Evolutionary conservation across 345 rosid genomes (phyloP), one percentile per base, ranked within the genome.

Genomic region (Eucalyptus camaldulensis): DNA sequence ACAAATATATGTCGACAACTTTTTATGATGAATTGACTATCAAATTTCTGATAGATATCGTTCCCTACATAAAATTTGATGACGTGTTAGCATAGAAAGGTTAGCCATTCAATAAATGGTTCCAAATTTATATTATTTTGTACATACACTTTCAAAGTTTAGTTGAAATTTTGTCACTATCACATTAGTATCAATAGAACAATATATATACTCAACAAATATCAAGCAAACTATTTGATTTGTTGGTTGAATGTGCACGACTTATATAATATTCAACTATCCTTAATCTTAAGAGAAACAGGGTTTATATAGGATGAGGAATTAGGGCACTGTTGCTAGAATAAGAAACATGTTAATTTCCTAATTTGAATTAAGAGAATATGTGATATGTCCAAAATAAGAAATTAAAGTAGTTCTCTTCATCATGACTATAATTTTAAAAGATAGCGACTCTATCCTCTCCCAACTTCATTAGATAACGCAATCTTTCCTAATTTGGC

Each of bases 1-100:
- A 54, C 24, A 54, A 54, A 54, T 54, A 54, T 58, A 58, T 58
- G 29, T 6, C 1, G 29, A 24, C 11, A 58, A 24, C 65, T 58
- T 58, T 58, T 58, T 24, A 25, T 58, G 6, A 24, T 24, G 13
- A 58, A 58, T 50, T 24, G 29, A 58, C 65, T 24, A 0, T 58
- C 65, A 58, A 58, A 25, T 25, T 58, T 58, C 14, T 0, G 3
- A 25, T 58, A 58, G 0, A 58, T 58, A 10, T 25, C 0, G 1
- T 10, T 58, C 65, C 65, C n/a, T 58, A 10, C 65, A 58, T 58
- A 10, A 58, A 58, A 58, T 2, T 58, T 58, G 13, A 58, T 58
- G 27, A 58, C 10, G 65, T 0, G 14, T 58, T 58, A 58, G 65
- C n/a, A 58, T 56, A 58, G 13, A 58, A 58, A 58, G 65, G 65